Conservation (phyloP, 139 green algal species). For the Microglena sp. region DNA sequence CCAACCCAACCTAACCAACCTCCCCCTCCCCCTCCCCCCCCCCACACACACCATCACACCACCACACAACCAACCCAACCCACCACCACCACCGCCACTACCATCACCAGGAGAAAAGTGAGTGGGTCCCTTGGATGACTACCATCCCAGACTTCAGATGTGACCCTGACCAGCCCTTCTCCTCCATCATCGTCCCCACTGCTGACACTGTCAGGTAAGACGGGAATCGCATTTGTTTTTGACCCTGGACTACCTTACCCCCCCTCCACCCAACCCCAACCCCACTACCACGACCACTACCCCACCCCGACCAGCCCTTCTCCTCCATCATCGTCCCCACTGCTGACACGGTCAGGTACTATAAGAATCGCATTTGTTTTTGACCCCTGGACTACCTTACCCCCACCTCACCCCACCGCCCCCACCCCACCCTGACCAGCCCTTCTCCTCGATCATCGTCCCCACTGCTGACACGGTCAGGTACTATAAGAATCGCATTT, state of each 20-base stretch:
- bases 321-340: slow-evolving; percentile 70
- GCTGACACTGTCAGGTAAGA: slow-evolving; percentile 45
- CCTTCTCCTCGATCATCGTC: slow-evolving; percentile 64
- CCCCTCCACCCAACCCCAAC: too few relatives aligned
- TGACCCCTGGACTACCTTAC: too few relatives aligned
- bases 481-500: slow-evolving; percentile 34
- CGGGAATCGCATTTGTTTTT: too few relatives aligned
- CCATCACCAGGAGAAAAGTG: slow-evolving; percentile 12
- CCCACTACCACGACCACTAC: too few relatives aligned
- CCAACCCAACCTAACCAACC: too few relatives aligned
- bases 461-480: slow-evolving; percentile 51
- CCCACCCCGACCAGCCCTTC: slow-evolving; percentile 62
- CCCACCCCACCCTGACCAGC: slow-evolving; percentile 33
- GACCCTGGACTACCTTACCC: too few relatives aligned
- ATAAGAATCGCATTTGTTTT: neutral
- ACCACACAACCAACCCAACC: too few relatives aligned
- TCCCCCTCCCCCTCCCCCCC: too few relatives aligned
- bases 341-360: slow-evolving; percentile 58
- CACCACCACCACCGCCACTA: too few relatives aligned
- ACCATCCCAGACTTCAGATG: slow-evolving; percentile 58
- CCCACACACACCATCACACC: too few relatives aligned
- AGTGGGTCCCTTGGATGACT: slow-evolving; percentile 66
- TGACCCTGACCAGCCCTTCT: slow-evolving; percentile 57
- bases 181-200: slow-evolving; percentile 69
- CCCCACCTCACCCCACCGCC: too few relatives aligned